Percentiles rank a stretch among this genome's conserved stretches.
Evolutionary conservation across 2,329 filamentous ascomycete genomes (phyloP).

Genomic region (Colletotrichum trifolii): DNA sequence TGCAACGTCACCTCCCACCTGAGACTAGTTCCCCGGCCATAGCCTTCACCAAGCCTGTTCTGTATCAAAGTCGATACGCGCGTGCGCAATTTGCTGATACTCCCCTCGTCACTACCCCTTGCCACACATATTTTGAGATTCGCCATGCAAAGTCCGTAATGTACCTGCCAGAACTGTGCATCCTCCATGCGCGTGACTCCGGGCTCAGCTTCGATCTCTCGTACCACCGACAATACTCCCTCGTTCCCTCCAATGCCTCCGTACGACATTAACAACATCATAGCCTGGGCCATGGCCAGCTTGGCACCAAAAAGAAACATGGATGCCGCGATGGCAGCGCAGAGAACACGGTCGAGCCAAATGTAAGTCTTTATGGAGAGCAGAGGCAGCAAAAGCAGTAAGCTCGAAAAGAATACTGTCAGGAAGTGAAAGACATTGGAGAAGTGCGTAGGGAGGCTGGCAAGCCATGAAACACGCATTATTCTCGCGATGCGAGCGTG

Average conservation of each 20-base stretch:
- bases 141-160: slow-evolving; percentile 96
- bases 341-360: slow-evolving; percentile 86
- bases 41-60: slow-evolving; percentile 87
- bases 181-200: slow-evolving; percentile 83
- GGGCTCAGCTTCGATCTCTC: slow-evolving; percentile 85
- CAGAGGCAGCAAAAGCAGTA: slow-evolving; percentile 84
- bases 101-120: slow-evolving; percentile 74
- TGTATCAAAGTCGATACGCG: slow-evolving; percentile 83
- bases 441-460: slow-evolving; percentile 84
- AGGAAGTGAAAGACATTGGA: slow-evolving; percentile 96
- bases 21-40: slow-evolving; percentile 80
- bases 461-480: slow-evolving; percentile 87
- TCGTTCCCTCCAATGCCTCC: slow-evolving; percentile 49
- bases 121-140: slow-evolving; percentile 84
- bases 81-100: slow-evolving; percentile 78
- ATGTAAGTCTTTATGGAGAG: slow-evolving; percentile 83
- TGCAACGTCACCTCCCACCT: slow-evolving; percentile 96
- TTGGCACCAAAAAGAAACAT: slow-evolving; percentile 92
- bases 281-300: slow-evolving; percentile 85
- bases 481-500: slow-evolving; percentile 92
- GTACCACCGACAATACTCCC: slow-evolving; percentile 78
- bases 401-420: slow-evolving; percentile 84
- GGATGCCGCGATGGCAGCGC: slow-evolving; percentile 80
- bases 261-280: slow-evolving; percentile 97
- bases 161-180: slow-evolving; percentile 97